phyloP scores from a whole-genome alignment of 805 yeast genomes.

The Candida nemodendra region DNA sequence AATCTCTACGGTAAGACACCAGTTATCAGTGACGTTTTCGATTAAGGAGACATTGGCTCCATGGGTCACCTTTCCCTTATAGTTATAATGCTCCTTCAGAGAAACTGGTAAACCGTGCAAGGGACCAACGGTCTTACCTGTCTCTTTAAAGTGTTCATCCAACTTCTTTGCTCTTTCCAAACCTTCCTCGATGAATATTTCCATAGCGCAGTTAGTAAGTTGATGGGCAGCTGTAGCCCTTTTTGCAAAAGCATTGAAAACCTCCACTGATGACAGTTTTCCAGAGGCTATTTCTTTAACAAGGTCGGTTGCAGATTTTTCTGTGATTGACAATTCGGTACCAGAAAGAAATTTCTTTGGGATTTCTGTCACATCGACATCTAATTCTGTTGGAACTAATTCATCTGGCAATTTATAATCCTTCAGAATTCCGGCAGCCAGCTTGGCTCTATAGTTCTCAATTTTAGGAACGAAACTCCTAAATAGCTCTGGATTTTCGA shows the following conservation, averaged over 20 bases:
- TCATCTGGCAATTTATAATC: constrained; percentile 25
- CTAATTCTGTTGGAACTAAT: constrained; percentile 16
- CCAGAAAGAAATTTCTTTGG: constrained; percentile 33
- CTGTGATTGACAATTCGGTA: constrained; percentile 44
- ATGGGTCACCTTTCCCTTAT: constrained; percentile 51
- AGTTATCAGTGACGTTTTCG: constrained; percentile 40
- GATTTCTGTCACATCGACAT: constrained; percentile 27
- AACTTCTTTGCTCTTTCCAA: constrained; percentile 46
- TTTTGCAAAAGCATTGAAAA: constrained; percentile 46
- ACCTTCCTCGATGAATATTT: constrained; percentile 47
- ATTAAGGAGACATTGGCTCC: constrained; percentile 45
- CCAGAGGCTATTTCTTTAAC: constrained; percentile 38
- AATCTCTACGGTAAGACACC: constrained; percentile 39
- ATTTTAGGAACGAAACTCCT: constrained; percentile 35
- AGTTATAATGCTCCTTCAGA: constrained; percentile 55
- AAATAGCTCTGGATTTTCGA: constrained; percentile 23
- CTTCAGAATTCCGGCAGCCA: constrained; percentile 27
- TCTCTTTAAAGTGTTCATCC: constrained; percentile 46
- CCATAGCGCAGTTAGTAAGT: constrained; percentile 48
- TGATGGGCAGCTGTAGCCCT: constrained; percentile 51
- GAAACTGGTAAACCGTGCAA: constrained; percentile 66
- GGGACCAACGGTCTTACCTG: constrained; percentile 52
- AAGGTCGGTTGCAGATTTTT: constrained; percentile 34
- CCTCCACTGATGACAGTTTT: constrained; percentile 40
- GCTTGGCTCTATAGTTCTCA: constrained; percentile 29